Conservation (phyloP, 306 rosid species). For the Gastrolobium bilobum region DNA sequence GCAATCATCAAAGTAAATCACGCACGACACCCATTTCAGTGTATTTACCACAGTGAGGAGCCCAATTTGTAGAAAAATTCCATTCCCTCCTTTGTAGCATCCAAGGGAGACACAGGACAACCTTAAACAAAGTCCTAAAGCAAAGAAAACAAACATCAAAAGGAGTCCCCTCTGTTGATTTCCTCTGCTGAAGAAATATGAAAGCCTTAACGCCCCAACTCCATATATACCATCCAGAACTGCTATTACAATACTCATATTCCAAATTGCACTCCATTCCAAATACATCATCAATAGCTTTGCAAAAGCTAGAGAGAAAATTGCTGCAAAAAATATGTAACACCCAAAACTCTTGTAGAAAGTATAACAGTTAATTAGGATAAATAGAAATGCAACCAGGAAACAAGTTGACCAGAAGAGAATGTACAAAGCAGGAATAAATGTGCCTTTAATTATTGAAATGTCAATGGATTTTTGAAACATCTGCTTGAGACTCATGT, state of each 20-base stretch:
- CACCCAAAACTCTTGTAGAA: not conserved
- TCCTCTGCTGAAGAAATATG: slow-evolving; percentile 59
- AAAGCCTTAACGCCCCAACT: slow-evolving; percentile 55
- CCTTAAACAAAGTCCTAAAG: slow-evolving; percentile 57
- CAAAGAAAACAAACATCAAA: slow-evolving; percentile 70
- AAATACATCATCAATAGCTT: slow-evolving; percentile 55
- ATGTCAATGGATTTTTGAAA: slow-evolving; percentile 44
- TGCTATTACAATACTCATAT: slow-evolving; percentile 72
- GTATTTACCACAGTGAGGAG: slow-evolving; percentile 57
- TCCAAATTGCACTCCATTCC: slow-evolving; percentile 77
- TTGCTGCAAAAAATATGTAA: not conserved
- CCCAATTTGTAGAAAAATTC: slow-evolving; percentile 52
- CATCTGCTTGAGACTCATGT: slow-evolving; percentile 55
- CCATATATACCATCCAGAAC: slow-evolving; percentile 66
- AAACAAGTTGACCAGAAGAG: slow-evolving; percentile 46
- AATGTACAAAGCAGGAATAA: slow-evolving; percentile 52
- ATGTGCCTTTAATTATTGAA: slow-evolving; percentile 51
- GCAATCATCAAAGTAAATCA: slow-evolving; percentile 68
- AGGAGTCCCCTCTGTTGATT: slow-evolving; percentile 54
- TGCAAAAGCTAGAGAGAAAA: slow-evolving; percentile 43
- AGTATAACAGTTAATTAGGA: slow-evolving; percentile 1
- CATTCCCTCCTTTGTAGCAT: slow-evolving; percentile 52
- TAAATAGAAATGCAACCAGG: slow-evolving; percentile 46
- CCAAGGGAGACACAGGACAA: slow-evolving; percentile 53
- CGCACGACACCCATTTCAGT: slow-evolving; percentile 66